Evolutionary conservation across 176 grass and related monocot genomes (phyloP).

Genomic region (Oryza punctata): DNA sequence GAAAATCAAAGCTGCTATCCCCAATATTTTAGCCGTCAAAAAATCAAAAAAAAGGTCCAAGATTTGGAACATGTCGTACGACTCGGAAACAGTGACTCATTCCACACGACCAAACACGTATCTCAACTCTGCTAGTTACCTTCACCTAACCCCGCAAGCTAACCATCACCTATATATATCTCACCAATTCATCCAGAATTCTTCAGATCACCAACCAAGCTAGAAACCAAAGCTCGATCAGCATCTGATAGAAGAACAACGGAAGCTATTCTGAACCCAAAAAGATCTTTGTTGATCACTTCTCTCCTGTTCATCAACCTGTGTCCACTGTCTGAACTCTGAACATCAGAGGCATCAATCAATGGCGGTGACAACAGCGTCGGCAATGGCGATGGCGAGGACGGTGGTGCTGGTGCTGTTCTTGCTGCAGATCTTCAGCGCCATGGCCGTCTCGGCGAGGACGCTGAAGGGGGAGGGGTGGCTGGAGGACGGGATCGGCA

Average conservation of each 20-base stretch:
- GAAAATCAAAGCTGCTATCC: slow-evolving; percentile 18
- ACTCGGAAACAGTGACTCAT: slow-evolving; percentile 43
- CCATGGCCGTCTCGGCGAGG: slow-evolving; percentile 6
- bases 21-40: neutral
- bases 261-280: neutral
- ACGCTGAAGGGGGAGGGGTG: neutral
- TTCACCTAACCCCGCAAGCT: neutral
- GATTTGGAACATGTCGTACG: slow-evolving; percentile 16
- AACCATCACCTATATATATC: slow-evolving; percentile 17
- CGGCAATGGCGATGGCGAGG: neutral
- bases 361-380: neutral
- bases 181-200: neutral
- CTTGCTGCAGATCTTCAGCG: slow-evolving; percentile 1
- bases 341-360: neutral
- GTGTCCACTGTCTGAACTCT: too few relatives aligned
- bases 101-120: slow-evolving; percentile 32
- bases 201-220: neutral
- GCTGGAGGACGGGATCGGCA: slow-evolving; percentile 18
- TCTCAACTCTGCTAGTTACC: neutral
- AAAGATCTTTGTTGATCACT: neutral
- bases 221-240: neutral
- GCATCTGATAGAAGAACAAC: neutral
- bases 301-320: neutral
- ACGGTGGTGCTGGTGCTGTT: slow-evolving; percentile 19
- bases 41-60: slow-evolving; percentile 14